phyloP scores from a whole-genome alignment of 345 rosid species.

The Eucalyptus tenuipes region DNA sequence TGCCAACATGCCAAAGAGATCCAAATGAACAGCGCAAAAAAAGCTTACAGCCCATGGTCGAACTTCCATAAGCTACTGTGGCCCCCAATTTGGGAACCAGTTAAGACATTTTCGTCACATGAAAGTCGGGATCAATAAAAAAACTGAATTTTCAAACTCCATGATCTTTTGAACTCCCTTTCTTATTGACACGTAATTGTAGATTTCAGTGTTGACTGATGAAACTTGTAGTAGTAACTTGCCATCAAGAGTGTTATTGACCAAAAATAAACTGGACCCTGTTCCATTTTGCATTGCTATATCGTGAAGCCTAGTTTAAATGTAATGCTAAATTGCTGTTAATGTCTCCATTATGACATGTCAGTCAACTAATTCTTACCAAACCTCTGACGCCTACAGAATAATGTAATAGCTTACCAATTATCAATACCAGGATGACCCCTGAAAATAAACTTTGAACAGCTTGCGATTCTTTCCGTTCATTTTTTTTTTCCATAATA shows the following conservation, averaged over 20 bases:
- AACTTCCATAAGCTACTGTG: neutral
- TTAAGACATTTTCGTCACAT: neutral
- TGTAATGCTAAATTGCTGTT: neutral
- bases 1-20: constrained; percentile 2
- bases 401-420: neutral
- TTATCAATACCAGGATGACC: neutral
- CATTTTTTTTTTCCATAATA: neutral
- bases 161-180: neutral
- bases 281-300: neutral
- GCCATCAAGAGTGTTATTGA: neutral
- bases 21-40: neutral
- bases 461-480: neutral
- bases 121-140: neutral
- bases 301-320: neutral
- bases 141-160: neutral
- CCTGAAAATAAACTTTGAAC: neutral
- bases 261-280: neutral
- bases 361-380: neutral
- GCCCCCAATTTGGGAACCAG: neutral
- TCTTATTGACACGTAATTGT: neutral
- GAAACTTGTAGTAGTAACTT: neutral
- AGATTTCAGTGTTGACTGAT: neutral
- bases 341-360: neutral
- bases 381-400: neutral
- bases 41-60: neutral